A percentile compares a stretch with the other conserved stretches of the same genome.
Evolutionary conservation across 139 green algal species (phyloP).

Genomic region (Spirogloea muscicola): DNA sequence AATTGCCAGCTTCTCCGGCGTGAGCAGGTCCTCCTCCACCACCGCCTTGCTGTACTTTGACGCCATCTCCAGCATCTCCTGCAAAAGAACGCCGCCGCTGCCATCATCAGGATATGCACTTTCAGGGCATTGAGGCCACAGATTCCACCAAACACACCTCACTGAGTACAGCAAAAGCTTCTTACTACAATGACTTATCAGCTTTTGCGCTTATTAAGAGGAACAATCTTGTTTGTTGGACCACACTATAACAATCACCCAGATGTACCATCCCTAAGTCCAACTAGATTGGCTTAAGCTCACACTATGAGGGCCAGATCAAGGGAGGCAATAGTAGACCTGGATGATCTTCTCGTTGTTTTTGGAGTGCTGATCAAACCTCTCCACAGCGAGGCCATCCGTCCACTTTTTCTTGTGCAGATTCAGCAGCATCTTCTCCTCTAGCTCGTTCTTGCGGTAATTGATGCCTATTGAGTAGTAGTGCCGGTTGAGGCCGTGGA

Average conservation of each 20-base stretch:
- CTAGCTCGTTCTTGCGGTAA: constrained; percentile 97
- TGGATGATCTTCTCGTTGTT: constrained; percentile 74
- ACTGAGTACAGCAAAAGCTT: too few relatives aligned
- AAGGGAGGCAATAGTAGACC: constrained; percentile 26
- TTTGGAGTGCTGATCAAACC: constrained; percentile 64
- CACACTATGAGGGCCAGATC: too few relatives aligned
- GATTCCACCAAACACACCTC: too few relatives aligned
- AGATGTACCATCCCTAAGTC: too few relatives aligned
- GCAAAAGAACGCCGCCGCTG: too few relatives aligned
- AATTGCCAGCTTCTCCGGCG: constrained; percentile 77
- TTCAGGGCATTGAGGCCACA: too few relatives aligned
- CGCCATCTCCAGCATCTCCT: constrained; percentile 76
- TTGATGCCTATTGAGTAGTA: constrained; percentile 99
- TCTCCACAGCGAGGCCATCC: constrained; percentile 72
- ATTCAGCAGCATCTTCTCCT: constrained; percentile 98
- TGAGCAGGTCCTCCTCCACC: constrained; percentile 81
- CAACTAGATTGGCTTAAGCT: too few relatives aligned
- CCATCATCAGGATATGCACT: too few relatives aligned
- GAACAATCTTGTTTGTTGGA: too few relatives aligned
- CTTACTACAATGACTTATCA: too few relatives aligned
- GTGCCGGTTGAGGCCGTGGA: constrained; percentile 97
- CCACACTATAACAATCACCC: too few relatives aligned
- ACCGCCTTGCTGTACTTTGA: constrained; percentile 81
- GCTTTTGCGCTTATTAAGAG: too few relatives aligned
- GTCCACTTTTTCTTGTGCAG: constrained; percentile 91